phyloP scores from a whole-genome alignment of 768 basidiomycete genomes.

The Leccinum sublutescens region DNA sequence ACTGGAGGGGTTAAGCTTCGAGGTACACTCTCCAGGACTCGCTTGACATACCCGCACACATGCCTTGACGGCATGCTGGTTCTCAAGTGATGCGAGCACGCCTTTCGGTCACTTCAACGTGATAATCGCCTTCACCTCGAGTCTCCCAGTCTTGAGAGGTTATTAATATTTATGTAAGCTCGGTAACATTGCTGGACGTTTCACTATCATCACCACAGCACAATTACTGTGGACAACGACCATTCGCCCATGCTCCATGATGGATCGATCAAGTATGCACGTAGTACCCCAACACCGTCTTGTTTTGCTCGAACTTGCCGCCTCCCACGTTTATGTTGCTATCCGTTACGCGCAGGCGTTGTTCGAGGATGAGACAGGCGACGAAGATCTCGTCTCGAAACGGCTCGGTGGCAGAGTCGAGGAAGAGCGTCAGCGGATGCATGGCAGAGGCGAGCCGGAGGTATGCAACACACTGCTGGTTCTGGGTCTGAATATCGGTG shows the following conservation, averaged over 20 bases:
- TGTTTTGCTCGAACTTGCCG: slow-evolving; percentile 16
- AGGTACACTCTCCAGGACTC: neutral
- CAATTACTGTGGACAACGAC: neutral
- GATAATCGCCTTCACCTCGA: neutral
- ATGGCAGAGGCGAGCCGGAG: slow-evolving; percentile 4
- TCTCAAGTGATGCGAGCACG: neutral
- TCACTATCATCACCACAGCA: neutral
- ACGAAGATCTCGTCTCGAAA: slow-evolving; percentile 16
- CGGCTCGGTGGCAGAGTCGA: slow-evolving; percentile 6
- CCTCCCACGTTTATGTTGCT: slow-evolving; percentile 7
- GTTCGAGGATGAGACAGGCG: slow-evolving; percentile 15
- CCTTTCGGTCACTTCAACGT: neutral
- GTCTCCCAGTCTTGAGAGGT: too few species aligned
- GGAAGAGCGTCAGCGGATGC: slow-evolving; percentile 10
- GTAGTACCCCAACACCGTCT: slow-evolving; percentile 8
- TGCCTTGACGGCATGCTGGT: neutral
- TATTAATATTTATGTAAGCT: neutral
- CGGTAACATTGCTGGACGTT: neutral
- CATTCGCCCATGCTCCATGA: neutral
- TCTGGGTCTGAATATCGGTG: neutral
- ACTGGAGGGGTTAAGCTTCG: slow-evolving; percentile 59
- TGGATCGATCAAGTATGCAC: neutral
- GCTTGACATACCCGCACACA: neutral
- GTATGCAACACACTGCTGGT: slow-evolving; percentile 8
- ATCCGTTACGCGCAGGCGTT: slow-evolving; percentile 10